These are phyloP conservation scores for Colletotrichum falcatum DNA, from an alignment of 2,329 filamentous ascomycete genomes.

Conservation along the genomic window DNA sequence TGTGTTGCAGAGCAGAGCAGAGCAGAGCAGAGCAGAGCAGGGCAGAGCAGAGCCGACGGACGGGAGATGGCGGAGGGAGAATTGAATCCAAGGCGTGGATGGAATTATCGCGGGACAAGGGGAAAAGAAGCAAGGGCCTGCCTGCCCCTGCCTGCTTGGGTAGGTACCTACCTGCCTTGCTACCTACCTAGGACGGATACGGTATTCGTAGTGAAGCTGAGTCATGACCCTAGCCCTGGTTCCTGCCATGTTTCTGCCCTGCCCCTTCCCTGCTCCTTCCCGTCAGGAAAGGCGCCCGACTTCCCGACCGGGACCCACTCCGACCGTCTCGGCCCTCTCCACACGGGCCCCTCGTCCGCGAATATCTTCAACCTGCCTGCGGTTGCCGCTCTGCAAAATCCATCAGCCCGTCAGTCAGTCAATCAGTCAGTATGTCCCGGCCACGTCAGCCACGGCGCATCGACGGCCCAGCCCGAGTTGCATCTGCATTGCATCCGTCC, in stretches of 20 bases:
- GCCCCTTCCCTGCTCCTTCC: neutral
- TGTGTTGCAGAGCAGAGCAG: slow-evolving; percentile 1
- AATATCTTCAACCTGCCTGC: slow-evolving; percentile 31
- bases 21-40: too few relatives aligned
- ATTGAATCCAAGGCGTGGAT: too few relatives aligned
- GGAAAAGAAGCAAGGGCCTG: too few relatives aligned
- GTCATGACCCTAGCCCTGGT: slow-evolving; percentile 7
- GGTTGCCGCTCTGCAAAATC: slow-evolving; percentile 4
- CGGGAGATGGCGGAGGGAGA: neutral
- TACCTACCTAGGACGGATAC: too few relatives aligned
- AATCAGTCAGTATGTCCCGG: slow-evolving; percentile 16
- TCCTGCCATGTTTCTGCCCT: neutral
- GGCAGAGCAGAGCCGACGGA: slow-evolving; percentile 2
- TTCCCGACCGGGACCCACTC: neutral
- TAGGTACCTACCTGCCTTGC: too few relatives aligned
- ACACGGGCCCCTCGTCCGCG: slow-evolving; percentile 3
- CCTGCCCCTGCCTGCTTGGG: too few relatives aligned
- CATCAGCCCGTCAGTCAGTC: too few relatives aligned
- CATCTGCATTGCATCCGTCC: neutral
- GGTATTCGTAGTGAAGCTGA: slow-evolving; percentile 25
- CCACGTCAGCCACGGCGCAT: neutral
- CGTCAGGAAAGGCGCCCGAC: neutral
- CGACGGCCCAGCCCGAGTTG: neutral
- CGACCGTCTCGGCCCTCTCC: slow-evolving; percentile 1
- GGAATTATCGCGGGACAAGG: too few relatives aligned